phyloP scores from a whole-genome alignment of 2,329 filamentous ascomycete genomes.

The Trichoderma semiorbis region DNA sequence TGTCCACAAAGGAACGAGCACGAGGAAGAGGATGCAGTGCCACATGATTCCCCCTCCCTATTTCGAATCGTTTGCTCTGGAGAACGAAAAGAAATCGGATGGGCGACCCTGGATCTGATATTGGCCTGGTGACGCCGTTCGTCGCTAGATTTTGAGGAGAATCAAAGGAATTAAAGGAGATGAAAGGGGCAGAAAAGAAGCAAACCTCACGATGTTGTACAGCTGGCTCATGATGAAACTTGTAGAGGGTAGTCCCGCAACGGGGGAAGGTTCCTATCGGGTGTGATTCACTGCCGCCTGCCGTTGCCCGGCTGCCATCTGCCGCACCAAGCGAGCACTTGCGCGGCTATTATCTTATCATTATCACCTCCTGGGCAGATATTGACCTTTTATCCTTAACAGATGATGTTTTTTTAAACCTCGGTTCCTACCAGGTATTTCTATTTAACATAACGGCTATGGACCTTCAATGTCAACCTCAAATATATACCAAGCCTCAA shows the following conservation, averaged over 20 bases:
- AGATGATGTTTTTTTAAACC: no score
- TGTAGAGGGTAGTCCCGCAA: no score
- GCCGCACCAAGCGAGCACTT: background rate
- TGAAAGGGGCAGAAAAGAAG: background rate
- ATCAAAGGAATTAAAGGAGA: background rate
- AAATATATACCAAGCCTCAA: background rate
- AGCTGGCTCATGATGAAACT: background rate
- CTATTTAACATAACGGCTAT: no score
- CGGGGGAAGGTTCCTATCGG: background rate
- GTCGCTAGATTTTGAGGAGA: background rate
- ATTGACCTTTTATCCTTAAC: background rate
- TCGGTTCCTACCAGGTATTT: no score
- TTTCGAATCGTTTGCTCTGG: background rate
- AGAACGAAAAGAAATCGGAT: background rate
- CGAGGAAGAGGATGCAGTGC: background rate
- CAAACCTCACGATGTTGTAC: background rate
- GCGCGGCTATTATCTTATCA: background rate
- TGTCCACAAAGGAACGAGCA: background rate
- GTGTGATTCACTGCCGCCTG: constrained; percentile 3
- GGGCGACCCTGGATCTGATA: background rate
- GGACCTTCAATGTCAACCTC: background rate
- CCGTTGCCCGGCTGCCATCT: background rate
- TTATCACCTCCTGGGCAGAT: background rate
- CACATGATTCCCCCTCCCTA: background rate
- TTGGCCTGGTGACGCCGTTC: background rate